Evolutionary conservation across 768 basidiomycete genomes (phyloP), one percentile per base, ranked within the genome.

Genomic region (Mycena olivaceomarginata): DNA sequence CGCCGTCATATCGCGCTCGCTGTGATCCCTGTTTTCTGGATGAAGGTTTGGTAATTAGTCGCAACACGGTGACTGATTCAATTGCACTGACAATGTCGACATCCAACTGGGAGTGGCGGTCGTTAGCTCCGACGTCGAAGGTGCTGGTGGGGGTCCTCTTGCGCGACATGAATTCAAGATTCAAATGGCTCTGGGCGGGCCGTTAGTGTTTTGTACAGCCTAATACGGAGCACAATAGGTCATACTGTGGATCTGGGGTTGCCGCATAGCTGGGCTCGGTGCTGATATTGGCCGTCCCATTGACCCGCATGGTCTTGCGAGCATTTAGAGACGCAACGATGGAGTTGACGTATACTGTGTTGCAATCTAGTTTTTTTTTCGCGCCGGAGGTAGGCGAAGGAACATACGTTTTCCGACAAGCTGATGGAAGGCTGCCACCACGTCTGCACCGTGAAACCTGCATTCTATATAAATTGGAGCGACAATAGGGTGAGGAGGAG

Each of bases 391-490:
- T n/a, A 56, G n/a, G 53, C n/a, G 20, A 56, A 22, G 53, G 12
- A 56, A 56, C 53, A 12, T 4, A 56, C 53, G 22, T 56, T 56
- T 56, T 56, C 53, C n/a, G n/a, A 56, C n/a, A 56, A 56, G 53
- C 53, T 56, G 53, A 56, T 56, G 53, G 53, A 56, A 56, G 53
- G 53, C n/a, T 56, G 53, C 53, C 53, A 56, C 53, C 53, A 56
- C n/a, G 53, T 56, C n/a, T 22, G 53, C n/a, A n/a, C n/a, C n/a
- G 53, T n/a, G 53, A 22, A 56, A 12, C 53, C 53, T 56, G 12
- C n/a, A 56, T 56, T 56, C 53, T n/a, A 20, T 56, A 56, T 6
- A 51, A 51, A 51, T 51, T 51, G 18, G 48, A 51, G 18, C 48
- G 48, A 9, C 48, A 16, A 51, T 51, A 20, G 13, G 16, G 16